Percentiles rank a stretch among this genome's conserved stretches.
Evolutionary conservation across 2,329 filamentous ascomycete genomes (phyloP).

Genomic region (Fusarium albidum): DNA sequence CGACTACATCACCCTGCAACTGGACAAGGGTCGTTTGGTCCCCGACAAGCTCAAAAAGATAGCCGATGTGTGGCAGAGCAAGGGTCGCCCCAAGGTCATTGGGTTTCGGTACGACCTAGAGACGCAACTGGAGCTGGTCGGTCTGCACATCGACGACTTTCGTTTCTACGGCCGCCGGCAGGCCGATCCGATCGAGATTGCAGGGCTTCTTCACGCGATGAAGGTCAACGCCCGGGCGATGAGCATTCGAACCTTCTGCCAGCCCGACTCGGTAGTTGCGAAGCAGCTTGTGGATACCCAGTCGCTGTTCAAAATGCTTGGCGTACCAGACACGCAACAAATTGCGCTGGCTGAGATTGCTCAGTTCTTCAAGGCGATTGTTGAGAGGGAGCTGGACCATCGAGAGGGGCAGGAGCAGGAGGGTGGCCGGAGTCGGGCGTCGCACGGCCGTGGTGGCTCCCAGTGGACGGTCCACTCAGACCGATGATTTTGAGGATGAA

Average conservation of each 20-base stretch:
- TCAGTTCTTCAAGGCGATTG: conserved; percentile 62
- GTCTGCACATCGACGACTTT: conserved; percentile 60
- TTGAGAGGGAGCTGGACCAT: conserved; percentile 54
- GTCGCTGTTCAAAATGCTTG: conserved; percentile 59
- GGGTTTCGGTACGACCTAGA: conserved; percentile 68
- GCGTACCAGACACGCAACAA: conserved; percentile 53
- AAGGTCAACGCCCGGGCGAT: conserved; percentile 61
- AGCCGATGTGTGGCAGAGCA: conserved; percentile 59
- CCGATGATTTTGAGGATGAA: not conserved
- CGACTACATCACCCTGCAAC: conserved; percentile 60
- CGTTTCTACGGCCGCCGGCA: conserved; percentile 61
- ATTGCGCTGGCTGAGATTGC: conserved; percentile 58
- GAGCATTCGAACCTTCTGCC: conserved; percentile 63
- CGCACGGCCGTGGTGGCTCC: conserved; percentile 6
- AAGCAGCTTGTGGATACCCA: conserved; percentile 65
- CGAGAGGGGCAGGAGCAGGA: conserved; percentile 37
- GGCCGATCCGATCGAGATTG: conserved; percentile 52
- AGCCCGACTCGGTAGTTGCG: conserved; percentile 65
- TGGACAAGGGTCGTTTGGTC: conserved; percentile 63
- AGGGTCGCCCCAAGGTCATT: conserved; percentile 62
- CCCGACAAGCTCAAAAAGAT: conserved; percentile 60
- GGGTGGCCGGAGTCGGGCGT: conserved; percentile 16
- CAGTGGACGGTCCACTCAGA: conserved; percentile 15
- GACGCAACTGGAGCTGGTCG: conserved; percentile 65
- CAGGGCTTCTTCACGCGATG: conserved; percentile 60